Evolutionary conservation across 1,284 basidiomycete genomes (phyloP), one percentile per base, ranked within the genome.

Genomic region (Naganishia sp.): DNA sequence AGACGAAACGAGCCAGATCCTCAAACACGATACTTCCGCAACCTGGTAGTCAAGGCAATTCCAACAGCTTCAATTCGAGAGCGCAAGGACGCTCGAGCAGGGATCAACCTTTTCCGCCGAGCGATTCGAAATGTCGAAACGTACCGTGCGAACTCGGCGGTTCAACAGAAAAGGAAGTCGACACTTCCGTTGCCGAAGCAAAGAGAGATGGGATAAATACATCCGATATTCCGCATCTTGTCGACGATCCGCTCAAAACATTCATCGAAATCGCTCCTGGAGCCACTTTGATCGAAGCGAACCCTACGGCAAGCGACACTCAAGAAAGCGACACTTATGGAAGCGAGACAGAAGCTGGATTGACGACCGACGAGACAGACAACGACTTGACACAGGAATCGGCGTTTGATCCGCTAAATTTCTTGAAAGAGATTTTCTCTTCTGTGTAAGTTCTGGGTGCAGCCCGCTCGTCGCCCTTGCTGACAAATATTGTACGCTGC

Each of bases 391-490:
- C 50, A 5, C 25, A 33, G 11, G 23, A 49, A 25, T 31, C 56
- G 10, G 13, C 49, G 28, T 66, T 55, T 21, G 56, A 59, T 23
- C 65, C 59, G 6, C 33, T 63, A 21, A 55, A 25, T 6, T 66
- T 66, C 31, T 21, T 66, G 57, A 61, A 44, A 31, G 65, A 66
- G 23, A 55, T 66, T 23, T 66, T 66, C 44, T 45, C 33, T 18
- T 60, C 59, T 15, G 44, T 66, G 65, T 66, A 28, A 49, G 65
- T 53, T 21, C 9, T 13, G 36, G 36, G 13, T 39, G 7, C 13
- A 13, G 13, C 36, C 36, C 36, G 7, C 4, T 39, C 13, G 10
- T 21, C 36, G 36, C 36, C 9, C 28, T 28, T 28, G 48, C 45
- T 39, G 23, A 28, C 18, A 10, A 15, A 45, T 25, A 16, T 18